Base-by-base conservation (phyloP, 805 yeast species). In the Metschnikowia lachancei region DNA sequence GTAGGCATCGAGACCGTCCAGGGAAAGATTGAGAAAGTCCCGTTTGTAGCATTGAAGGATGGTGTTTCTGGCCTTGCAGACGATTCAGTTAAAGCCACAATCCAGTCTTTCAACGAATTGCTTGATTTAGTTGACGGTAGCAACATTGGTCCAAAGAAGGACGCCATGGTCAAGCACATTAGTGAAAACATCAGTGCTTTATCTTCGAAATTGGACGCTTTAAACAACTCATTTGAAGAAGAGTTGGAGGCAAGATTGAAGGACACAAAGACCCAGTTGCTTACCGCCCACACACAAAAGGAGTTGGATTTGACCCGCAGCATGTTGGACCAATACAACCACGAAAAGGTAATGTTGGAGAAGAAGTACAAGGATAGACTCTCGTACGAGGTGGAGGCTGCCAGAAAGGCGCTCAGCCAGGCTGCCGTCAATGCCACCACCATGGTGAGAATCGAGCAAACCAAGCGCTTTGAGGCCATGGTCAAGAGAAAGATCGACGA, bases 371-470 rank as follows among this genome's bases (percentile, higher is more conserved):
- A 78, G 50, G 65, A 70, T 38, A 77, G 82, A 53, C 71, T 92
- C 54, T 62, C 66, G 17, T 66, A 72, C 14, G 97, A 90, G 65
- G 72, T 90, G 44, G 79, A 78, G 53, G 82, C 86, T 31, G 77
- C 89, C 47, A 80, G 78, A 61, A 72, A 80, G 55, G 79, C 82
- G 11, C 74, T 91, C 42, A 67, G 81, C 36, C 75, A 81, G 38
- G 86, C 87, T 52, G 91, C 90, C 16, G 82, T 82, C 49, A 90
- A 88, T 66, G 82, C 83, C 45, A 76, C 88, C 26, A 71, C 81
- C 9, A 73, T 85, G 61, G 80, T 83, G 46, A 79, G 87, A 58
- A 70, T 83, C 41, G 83, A 81, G 54, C 84, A 85, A 56, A 80
- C 88, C 48, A 77, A 82, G 54, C 82, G 80, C 59, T 82, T 87